Percentiles rank a stretch among this genome's conserved stretches.
phyloP scores from a whole-genome alignment of 2,329 filamentous ascomycete genomes.

The Colletotrichum euphorbiae region DNA sequence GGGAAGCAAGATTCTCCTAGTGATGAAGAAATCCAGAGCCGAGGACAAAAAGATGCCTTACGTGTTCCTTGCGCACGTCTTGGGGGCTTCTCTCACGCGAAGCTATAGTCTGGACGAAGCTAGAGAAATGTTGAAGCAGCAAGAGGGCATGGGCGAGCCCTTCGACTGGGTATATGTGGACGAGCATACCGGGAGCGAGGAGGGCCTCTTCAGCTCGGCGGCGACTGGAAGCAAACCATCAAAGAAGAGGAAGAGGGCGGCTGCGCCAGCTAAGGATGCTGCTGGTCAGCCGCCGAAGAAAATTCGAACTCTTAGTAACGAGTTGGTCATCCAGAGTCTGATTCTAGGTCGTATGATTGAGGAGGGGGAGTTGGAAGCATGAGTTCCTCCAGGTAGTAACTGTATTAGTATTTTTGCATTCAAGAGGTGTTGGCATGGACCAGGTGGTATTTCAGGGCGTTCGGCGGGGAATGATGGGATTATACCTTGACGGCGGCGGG shows the following conservation, averaged over 20 bases:
- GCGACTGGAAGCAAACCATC: conserved; percentile 45
- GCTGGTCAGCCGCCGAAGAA: conserved; percentile 57
- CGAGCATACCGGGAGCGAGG: conserved; percentile 67
- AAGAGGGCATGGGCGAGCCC: conserved; percentile 56
- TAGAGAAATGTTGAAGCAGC: conserved; percentile 65
- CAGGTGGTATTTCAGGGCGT: not conserved
- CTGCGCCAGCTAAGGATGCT: conserved; percentile 38
- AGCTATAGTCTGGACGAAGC: conserved; percentile 76
- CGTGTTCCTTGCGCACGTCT: conserved; percentile 81
- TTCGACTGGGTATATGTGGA: conserved; percentile 88
- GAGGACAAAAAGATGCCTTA: conserved; percentile 77
- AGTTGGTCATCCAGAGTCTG: conserved; percentile 91
- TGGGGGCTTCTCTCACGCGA: conserved; percentile 78
- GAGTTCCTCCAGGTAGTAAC: not conserved
- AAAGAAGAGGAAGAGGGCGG: conserved; percentile 56
- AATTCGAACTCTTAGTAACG: conserved; percentile 80
- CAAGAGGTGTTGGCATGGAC: not conserved
- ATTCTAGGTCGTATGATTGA: conserved; percentile 86
- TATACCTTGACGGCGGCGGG: not conserved
- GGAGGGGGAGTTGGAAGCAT: conserved; percentile 58
- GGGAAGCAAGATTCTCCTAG: conserved; percentile 75
- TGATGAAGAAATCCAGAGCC: conserved; percentile 73
- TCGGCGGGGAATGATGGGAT: not conserved
- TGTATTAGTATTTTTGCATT: not conserved
- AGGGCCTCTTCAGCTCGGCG: conserved; percentile 56